These are phyloP conservation scores for Aureobasidium sp. DNA, from an alignment of 2,329 filamentous ascomycete genomes.

Conservation along the genomic window DNA sequence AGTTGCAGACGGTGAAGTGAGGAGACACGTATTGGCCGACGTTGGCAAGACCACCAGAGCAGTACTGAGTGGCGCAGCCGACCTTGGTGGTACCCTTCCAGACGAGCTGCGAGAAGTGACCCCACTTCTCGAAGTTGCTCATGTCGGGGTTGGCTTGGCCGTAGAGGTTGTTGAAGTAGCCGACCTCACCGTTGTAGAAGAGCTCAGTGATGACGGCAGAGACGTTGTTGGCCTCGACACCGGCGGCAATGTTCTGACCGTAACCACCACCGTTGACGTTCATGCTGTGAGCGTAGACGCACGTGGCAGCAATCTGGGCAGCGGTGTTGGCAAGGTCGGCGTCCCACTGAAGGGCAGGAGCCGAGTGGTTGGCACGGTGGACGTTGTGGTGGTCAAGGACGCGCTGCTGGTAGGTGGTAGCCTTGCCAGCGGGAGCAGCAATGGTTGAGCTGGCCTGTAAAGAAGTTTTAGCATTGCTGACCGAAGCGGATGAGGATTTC, in stretches of 20 bases:
- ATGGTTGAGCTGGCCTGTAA: slow-evolving; percentile 1
- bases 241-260: slow-evolving; percentile 86
- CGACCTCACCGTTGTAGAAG: slow-evolving; percentile 83
- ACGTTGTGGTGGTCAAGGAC: slow-evolving; percentile 73
- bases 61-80: slow-evolving; percentile 56
- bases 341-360: slow-evolving; percentile 59
- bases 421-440: slow-evolving; percentile 12
- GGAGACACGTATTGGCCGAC: slow-evolving; percentile 38
- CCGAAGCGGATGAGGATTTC: slow-evolving; percentile 14
- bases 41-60: slow-evolving; percentile 47
- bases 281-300: slow-evolving; percentile 70
- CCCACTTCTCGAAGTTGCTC: slow-evolving; percentile 58
- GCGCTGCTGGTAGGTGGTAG: slow-evolving; percentile 30
- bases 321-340: slow-evolving; percentile 58
- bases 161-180: slow-evolving; percentile 50
- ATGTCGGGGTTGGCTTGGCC: slow-evolving; percentile 54
- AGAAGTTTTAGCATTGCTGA: neutral
- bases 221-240: slow-evolving; percentile 51
- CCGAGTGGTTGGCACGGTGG: slow-evolving; percentile 77
- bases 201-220: slow-evolving; percentile 65
- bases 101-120: slow-evolving; percentile 70
- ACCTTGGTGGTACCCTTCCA: slow-evolving; percentile 58
- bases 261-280: slow-evolving; percentile 57
- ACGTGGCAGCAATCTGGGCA: slow-evolving; percentile 54
- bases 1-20: slow-evolving; percentile 88